Conservation (phyloP, 371 early-diverging fungal genomes). For the Mucor ambiguus region DNA sequence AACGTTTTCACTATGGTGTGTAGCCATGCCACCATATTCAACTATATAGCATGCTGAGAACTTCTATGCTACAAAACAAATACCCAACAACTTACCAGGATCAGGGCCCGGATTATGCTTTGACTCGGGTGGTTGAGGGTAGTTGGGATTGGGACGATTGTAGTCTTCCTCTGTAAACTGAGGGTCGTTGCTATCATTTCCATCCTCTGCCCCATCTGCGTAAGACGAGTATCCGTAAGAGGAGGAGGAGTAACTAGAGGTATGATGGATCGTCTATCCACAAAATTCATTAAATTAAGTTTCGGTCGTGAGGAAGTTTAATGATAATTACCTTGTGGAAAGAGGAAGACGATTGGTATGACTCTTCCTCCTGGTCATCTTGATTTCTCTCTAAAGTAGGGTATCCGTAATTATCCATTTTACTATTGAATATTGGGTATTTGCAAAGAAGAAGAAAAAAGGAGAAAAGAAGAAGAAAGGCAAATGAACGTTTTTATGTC, state of each 20-base stretch:
- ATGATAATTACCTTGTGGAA: neutral
- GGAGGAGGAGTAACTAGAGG: constrained; percentile 10
- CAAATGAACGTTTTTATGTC: neutral
- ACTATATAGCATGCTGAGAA: constrained; percentile 16
- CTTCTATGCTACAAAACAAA: neutral
- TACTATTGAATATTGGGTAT: neutral
- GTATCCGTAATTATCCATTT: constrained; percentile 24
- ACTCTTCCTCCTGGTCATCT: constrained; percentile 3
- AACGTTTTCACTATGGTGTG: constrained; percentile 8
- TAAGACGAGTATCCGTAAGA: neutral
- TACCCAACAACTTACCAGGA: constrained; percentile 20
- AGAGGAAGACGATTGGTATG: constrained; percentile 1
- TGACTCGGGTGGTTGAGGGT: constrained; percentile 33
- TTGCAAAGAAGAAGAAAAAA: neutral
- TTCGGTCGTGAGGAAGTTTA: neutral
- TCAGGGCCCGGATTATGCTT: constrained; percentile 33
- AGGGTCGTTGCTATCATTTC: constrained; percentile 18
- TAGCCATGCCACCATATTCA: constrained; percentile 27
- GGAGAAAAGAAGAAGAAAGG: neutral
- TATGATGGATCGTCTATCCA: constrained; percentile 9
- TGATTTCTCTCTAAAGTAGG: constrained; percentile 1
- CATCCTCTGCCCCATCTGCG: neutral
- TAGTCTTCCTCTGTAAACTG: constrained; percentile 20
- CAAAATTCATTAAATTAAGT: neutral
- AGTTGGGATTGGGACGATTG: constrained; percentile 23